Base-by-base conservation (phyloP, 257 asterid species). In the Capsicum pubescens region DNA sequence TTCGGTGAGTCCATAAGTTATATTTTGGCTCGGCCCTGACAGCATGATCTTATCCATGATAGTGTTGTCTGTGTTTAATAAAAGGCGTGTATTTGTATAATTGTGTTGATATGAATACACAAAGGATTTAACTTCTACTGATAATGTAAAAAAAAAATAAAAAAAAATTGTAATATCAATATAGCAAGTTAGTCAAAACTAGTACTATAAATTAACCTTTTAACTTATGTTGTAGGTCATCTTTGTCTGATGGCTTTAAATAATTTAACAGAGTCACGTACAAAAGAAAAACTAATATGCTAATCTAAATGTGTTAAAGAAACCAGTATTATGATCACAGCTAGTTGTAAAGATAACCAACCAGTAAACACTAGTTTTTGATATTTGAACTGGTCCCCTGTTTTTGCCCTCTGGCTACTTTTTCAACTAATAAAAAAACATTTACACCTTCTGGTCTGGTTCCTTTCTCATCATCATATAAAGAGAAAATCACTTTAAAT, bases 331-430 rank as follows among this genome's bases (percentile, higher is more conserved):
- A 86, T 86, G 74, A 86, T 86, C 86, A 82, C 84, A 59, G 83
- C 87, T 84, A 88, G 88, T 86, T 88, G 91, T 86, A 88, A 88
- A 86, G 89, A 63, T 17, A 63, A 70, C 9, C 6, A 58, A 48
- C 55, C 1, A 42, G 5, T 7, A 16, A 36, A 86, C 79, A 80
- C 15, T 19, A 58, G 57, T 84, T 83, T 35, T 52, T 57, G 59
- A 81, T 82, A 70, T 84, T 54, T 10, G 84, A 84, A 84, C 77
- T 64, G 82, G 80, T 59, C 82, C 87, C 77, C 66, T 58, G 48
- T 80, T 80, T 79, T 67, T 19, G 6, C 48, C 7, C 1, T 42
- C 17, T 1, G 72, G n/a, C 68, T 80, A 86, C 74, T 68, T 84
- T 67, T 61, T 84, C 84, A 82, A 80, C 61, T 39, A 71, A 72